Evolutionary conservation across 23 red algal genomes (phyloP).

Genomic region (Gracilaria domingensis): DNA sequence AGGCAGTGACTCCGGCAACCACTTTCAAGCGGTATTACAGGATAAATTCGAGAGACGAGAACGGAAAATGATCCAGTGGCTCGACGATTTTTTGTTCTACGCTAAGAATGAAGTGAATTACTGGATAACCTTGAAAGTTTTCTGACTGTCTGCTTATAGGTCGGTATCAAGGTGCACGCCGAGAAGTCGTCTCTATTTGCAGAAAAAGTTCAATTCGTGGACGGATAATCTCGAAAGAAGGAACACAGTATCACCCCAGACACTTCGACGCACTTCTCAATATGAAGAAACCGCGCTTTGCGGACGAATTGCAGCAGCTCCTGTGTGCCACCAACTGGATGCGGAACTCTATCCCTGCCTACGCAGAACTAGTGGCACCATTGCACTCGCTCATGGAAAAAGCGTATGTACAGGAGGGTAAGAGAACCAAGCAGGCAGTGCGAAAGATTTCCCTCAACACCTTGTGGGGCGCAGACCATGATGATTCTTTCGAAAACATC

Average conservation of each 20-base stretch:
- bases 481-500: constrained; percentile 26
- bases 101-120: constrained; percentile 9
- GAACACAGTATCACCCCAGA: constrained; percentile 2
- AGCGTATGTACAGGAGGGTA: background rate
- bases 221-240: background rate
- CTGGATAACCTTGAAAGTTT: constrained; percentile 8
- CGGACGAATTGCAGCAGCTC: constrained; percentile 26
- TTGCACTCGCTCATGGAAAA: constrained; percentile 30
- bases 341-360: background rate
- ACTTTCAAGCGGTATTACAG: constrained; percentile 23
- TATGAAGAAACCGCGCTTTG: constrained; percentile 4
- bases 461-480: constrained; percentile 18
- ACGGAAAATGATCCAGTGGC: background rate
- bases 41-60: background rate
- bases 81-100: constrained; percentile 55
- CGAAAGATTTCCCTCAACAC: background rate
- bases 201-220: background rate
- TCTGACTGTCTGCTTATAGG: background rate
- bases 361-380: background rate
- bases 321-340: constrained; percentile 36
- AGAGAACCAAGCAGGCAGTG: background rate
- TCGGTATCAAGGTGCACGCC: background rate
- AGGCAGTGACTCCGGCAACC: constrained; percentile 10
- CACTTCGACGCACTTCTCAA: background rate
- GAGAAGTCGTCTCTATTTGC: constrained; percentile 4